Evolutionary conservation across 1,284 basidiomycete species (phyloP), one percentile per base, ranked within the genome.

Genomic region (Moesziomyces antarcticus): DNA sequence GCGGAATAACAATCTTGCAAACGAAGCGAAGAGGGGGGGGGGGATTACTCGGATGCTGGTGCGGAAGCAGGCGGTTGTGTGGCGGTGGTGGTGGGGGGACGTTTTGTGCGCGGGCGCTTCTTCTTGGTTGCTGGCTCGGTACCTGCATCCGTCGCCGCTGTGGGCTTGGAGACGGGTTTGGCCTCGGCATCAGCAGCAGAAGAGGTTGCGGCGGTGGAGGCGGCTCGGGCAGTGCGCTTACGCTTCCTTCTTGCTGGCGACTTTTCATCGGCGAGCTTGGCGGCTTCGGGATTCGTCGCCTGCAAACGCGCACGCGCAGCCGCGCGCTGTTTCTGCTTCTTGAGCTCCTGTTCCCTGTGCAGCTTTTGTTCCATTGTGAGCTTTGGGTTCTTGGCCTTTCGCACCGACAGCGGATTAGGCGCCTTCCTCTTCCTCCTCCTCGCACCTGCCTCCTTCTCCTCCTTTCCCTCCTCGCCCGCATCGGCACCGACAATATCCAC

Each of bases 401-500:
- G 94, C 41, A 95, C 86, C 65, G 93, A 94, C 5, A 99, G 87
- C 16, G 96, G 94, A 85, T 99, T 99, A 0, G 95, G 93, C 0
- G 88, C 93, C 82, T 93, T 95, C 0, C 57, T 46, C 35, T 63
- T 62, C 2, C 66, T 35, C 27, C 56, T 62, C 25, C 55, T 56
- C n/a, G 22, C 22, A 13, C 55, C 40, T 5, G 33, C 47, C 11
- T 51, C 56, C 13, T 48, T 18, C 3, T 25, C 53, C 91, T 90
- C 78, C 88, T 91, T 73, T 87, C 89, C 83, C 89, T 91, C 82
- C 89, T 90, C 20, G 58, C 43, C 16, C 3, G 35, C 25, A 0
- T 40, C 60, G 30, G 35, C 64, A 9, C 66, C 65, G 18, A 78
- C 43, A 42, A 78, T 76, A 47, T 79, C 61, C 18, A 61, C 60